Evolutionary conservation across 257 asterid genomes (phyloP).

Genomic region (Solanum lycopersicoides): DNA sequence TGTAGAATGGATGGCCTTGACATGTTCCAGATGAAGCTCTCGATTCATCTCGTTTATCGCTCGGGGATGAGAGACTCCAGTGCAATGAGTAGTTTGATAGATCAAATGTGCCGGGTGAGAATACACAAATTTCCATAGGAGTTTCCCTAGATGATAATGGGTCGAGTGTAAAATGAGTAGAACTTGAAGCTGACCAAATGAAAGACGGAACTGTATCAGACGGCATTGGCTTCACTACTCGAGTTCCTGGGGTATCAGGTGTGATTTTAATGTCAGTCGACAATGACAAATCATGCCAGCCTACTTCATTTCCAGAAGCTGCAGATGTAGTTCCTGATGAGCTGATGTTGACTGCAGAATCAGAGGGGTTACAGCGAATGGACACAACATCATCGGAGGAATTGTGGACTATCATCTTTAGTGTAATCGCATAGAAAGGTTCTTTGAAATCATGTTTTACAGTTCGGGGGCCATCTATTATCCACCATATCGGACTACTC

Average conservation of each 20-base stretch:
- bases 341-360: slow-evolving; percentile 19
- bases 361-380: slow-evolving; percentile 42
- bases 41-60: slow-evolving; percentile 8
- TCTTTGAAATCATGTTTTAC: slow-evolving; percentile 51
- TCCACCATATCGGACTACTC: slow-evolving; percentile 80
- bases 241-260: slow-evolving; percentile 31
- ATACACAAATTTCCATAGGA: slow-evolving; percentile 59
- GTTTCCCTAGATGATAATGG: slow-evolving; percentile 50
- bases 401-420: slow-evolving; percentile 58
- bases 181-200: slow-evolving; percentile 83
- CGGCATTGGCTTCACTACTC: slow-evolving; percentile 24
- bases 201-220: slow-evolving; percentile 42
- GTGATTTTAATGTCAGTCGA: slow-evolving; percentile 38
- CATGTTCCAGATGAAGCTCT: slow-evolving; percentile 49
- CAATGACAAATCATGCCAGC: slow-evolving; percentile 66
- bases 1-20: slow-evolving; percentile 56
- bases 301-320: slow-evolving; percentile 53
- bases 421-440: slow-evolving; percentile 54
- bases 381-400: slow-evolving; percentile 46
- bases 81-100: slow-evolving; percentile 71
- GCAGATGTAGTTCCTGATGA: slow-evolving; percentile 21
- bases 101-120: slow-evolving; percentile 83
- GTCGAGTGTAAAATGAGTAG: slow-evolving; percentile 44
- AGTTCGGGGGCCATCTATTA: slow-evolving; percentile 57
- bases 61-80: slow-evolving; percentile 36